A percentile compares a stretch with the other conserved stretches of the same genome.
phyloP scores from a whole-genome alignment of 108 stramenopile species.

The Pseudonitzschia pungens region DNA sequence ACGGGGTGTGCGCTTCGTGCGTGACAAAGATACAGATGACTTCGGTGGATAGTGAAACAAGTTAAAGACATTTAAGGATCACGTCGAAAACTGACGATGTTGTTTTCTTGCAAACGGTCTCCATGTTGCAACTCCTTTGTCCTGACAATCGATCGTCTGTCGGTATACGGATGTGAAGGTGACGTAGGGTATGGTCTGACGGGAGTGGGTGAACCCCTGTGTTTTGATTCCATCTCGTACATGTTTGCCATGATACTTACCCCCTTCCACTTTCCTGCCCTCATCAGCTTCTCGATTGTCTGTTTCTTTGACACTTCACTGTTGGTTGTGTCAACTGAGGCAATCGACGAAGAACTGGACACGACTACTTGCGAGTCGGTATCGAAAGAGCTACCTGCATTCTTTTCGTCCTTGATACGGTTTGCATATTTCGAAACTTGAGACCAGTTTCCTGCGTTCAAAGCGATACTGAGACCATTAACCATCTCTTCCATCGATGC shows the following conservation, averaged over 20 bases:
- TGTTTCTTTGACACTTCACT: constrained; percentile 21
- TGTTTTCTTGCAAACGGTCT: constrained; percentile 17
- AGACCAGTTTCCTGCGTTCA: constrained; percentile 34
- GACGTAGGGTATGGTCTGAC: constrained; percentile 1
- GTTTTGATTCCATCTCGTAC: constrained; percentile 41
- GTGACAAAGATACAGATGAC: too few relatives aligned
- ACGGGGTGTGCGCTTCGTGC: too few relatives aligned
- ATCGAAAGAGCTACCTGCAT: constrained; percentile 15
- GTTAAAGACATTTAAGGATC: neutral
- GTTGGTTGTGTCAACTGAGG: constrained; percentile 4
- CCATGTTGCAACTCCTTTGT: constrained; percentile 14
- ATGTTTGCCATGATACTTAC: constrained; percentile 40
- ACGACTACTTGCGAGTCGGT: neutral
- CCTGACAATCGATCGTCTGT: neutral
- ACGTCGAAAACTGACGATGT: constrained; percentile 12
- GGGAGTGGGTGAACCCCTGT: neutral
- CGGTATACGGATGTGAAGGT: neutral
- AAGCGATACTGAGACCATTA: constrained; percentile 11
- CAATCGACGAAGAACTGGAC: constrained; percentile 1
- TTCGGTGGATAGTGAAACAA: neutral
- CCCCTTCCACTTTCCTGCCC: constrained; percentile 35
- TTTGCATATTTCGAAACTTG: constrained; percentile 31
- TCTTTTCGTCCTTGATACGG: constrained; percentile 27
- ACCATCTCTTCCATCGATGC: constrained; percentile 11
- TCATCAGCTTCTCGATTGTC: constrained; percentile 28